These are phyloP conservation scores for Penstemon davidsonii DNA, from an alignment of 257 asterid genomes.

Conservation along the genomic window DNA sequence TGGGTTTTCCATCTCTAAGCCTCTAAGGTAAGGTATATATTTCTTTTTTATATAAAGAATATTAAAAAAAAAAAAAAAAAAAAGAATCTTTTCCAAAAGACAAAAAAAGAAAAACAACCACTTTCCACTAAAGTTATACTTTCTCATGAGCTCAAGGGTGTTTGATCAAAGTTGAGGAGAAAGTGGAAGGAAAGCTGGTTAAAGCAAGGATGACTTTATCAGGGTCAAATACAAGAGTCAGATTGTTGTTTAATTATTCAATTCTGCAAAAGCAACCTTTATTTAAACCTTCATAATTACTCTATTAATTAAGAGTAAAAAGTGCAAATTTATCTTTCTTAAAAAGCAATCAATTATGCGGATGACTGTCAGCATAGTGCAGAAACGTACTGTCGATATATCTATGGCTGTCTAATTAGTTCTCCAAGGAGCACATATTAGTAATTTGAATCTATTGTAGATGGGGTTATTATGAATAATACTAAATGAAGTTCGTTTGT, in stretches of 20 bases:
- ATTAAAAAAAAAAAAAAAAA: not conserved
- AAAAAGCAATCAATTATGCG: not conserved
- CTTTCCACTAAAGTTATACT: not conserved
- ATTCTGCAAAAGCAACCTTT: constrained; percentile 6
- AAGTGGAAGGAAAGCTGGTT: constrained; percentile 24
- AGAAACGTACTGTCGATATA: not conserved
- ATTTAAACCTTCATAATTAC: constrained; percentile 5
- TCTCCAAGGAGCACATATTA: not conserved
- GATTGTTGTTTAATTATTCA: not conserved
- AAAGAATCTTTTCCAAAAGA: not conserved
- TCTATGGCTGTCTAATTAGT: not conserved
- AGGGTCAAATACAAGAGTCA: constrained; percentile 17
- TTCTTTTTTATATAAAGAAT: not conserved
- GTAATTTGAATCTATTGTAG: too few relatives aligned
- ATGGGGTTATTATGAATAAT: too few relatives aligned
- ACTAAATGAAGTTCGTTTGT: too few relatives aligned
- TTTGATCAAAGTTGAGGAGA: constrained; percentile 1
- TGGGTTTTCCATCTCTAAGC: too few relatives aligned
- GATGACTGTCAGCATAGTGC: not conserved
- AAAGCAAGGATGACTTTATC: constrained; percentile 12
- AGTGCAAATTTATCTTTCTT: not conserved
- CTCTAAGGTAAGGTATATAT: too few relatives aligned
- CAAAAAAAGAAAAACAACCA: not conserved
- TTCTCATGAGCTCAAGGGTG: not conserved
- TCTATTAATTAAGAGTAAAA: constrained; percentile 1